phyloP scores from a whole-genome alignment of 2,329 filamentous ascomycete genomes.

The Pseudonectria foliicola region DNA sequence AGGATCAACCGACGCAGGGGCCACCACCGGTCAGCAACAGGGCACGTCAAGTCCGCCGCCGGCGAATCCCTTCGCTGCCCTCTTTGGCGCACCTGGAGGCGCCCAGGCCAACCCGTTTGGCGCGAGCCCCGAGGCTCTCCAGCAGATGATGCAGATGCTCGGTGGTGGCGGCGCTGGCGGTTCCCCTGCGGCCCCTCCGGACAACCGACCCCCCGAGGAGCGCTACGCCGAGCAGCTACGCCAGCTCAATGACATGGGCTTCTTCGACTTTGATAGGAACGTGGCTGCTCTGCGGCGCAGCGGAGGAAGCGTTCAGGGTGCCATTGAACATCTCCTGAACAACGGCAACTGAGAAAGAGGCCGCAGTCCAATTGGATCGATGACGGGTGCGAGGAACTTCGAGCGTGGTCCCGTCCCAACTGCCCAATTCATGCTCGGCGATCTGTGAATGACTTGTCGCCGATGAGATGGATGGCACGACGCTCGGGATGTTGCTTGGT shows the following conservation, averaged over 20 bases:
- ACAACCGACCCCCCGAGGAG: conserved; percentile 89
- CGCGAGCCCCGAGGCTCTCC: conserved; percentile 48
- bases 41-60: conserved; percentile 31
- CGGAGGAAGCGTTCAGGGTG: conserved; percentile 90
- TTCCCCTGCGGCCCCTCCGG: conserved; percentile 51
- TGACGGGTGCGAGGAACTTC: too few species aligned
- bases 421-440: too few species aligned
- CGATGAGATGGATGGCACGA: too few species aligned
- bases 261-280: conserved; percentile 93
- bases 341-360: neutral
- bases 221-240: conserved; percentile 82
- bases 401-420: too few species aligned
- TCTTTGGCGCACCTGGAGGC: conserved; percentile 42
- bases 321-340: conserved; percentile 64
- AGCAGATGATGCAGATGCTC: conserved; percentile 47
- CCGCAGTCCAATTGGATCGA: too few species aligned
- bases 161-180: conserved; percentile 24
- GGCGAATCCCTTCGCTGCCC: conserved; percentile 60
- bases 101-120: conserved; percentile 34
- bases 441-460: too few species aligned
- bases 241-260: conserved; percentile 98
- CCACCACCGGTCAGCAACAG: conserved; percentile 10
- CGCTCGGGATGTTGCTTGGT: too few species aligned
- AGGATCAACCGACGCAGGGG: conserved; percentile 18
- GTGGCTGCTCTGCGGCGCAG: conserved; percentile 79